Evolutionary conservation across 208 protist genomes (phyloP).

Genomic region (Perkinsela sp.): DNA sequence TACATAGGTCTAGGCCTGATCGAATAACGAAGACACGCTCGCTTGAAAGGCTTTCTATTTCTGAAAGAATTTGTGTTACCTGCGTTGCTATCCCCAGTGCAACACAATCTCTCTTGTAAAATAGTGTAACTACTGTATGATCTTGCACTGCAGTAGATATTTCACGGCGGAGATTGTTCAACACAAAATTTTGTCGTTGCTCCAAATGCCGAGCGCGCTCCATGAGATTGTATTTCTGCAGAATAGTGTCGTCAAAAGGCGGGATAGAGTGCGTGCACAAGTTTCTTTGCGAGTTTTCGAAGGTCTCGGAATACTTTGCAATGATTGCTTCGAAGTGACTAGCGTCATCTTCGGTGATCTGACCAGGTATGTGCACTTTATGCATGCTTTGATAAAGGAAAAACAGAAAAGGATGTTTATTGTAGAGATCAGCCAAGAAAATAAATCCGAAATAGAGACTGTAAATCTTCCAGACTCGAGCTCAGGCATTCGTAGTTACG

Average conservation of each 20-base stretch:
- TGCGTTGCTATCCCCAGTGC: background rate
- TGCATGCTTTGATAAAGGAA: background rate
- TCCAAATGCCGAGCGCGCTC: background rate
- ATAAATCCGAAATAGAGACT: too few species aligned
- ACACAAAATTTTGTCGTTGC: background rate
- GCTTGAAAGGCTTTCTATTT: background rate
- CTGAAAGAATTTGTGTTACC: background rate
- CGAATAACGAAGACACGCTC: background rate
- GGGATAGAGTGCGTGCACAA: background rate
- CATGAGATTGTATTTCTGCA: background rate
- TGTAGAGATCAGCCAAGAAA: background rate
- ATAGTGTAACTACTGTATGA: background rate
- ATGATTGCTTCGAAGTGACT: background rate
- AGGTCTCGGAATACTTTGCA: background rate
- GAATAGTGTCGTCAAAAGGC: background rate
- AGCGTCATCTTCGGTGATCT: background rate
- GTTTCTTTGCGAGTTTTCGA: background rate
- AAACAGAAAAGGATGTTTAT: too few species aligned
- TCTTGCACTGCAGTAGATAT: background rate
- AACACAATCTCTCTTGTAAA: background rate
- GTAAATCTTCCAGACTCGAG: too few species aligned
- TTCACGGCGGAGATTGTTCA: background rate
- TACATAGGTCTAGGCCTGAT: background rate
- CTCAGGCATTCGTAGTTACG: too few species aligned
- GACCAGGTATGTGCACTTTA: background rate